phyloP scores from a whole-genome alignment of 2,329 filamentous ascomycete genomes.

The Sporothrix curviconia region DNA sequence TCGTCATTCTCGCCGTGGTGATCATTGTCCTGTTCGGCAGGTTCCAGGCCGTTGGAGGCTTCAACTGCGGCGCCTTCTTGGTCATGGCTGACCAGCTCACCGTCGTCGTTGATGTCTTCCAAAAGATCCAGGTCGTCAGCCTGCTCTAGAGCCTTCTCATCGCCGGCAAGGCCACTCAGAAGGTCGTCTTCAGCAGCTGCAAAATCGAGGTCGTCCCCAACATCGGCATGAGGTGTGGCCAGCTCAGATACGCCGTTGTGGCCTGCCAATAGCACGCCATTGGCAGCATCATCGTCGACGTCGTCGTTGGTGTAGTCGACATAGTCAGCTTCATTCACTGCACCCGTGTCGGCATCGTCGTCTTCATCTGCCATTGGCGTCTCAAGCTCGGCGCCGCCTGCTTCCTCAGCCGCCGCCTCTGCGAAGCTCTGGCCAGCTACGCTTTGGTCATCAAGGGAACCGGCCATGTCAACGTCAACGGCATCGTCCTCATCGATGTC shows the following conservation, averaged over 20 bases:
- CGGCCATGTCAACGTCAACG: conserved; percentile 8
- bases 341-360: not conserved
- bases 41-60: not conserved
- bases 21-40: no score
- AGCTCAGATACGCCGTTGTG: not conserved
- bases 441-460: conserved; percentile 4
- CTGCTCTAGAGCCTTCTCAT: not conserved
- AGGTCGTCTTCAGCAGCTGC: not conserved
- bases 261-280: conserved; percentile 15
- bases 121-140: conserved; percentile 14
- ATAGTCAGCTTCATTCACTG: not conserved
- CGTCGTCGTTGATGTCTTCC: conserved; percentile 6
- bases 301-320: conserved; percentile 15
- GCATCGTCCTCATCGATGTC: conserved; percentile 7
- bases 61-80: conserved; percentile 6
- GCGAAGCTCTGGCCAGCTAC: not conserved
- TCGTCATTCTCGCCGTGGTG: conserved; percentile 10
- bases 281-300: conserved; percentile 10
- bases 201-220: conserved; percentile 5
- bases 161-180: not conserved
- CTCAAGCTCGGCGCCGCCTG: not conserved
- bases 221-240: not conserved
- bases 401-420: not conserved
- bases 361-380: not conserved
- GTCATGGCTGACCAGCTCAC: not conserved